Conservation (phyloP, 345 rosid species). For the Boechera stricta region DNA sequence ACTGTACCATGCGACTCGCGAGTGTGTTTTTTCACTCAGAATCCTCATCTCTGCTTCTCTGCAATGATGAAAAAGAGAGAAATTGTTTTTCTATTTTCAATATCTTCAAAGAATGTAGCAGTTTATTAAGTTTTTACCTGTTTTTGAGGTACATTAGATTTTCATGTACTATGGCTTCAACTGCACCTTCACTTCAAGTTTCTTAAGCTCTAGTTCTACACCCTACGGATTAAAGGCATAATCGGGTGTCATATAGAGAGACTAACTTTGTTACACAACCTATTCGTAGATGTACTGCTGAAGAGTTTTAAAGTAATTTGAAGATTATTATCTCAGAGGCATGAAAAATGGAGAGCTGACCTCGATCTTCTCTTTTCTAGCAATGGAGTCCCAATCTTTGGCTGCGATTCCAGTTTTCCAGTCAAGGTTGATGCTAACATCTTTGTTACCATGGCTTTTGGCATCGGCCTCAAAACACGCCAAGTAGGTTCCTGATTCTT, state of each 20-base stretch:
- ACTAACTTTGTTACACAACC: not conserved
- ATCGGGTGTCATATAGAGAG: not conserved
- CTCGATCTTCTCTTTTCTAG: conserved; percentile 85
- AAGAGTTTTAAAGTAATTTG: not conserved
- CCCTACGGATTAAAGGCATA: conserved; percentile 53
- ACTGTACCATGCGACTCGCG: conserved; percentile 78
- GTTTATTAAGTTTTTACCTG: conserved; percentile 50
- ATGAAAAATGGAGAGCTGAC: conserved; percentile 45
- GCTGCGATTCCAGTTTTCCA: conserved; percentile 92
- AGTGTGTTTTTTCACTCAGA: conserved; percentile 72
- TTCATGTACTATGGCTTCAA: conserved; percentile 73
- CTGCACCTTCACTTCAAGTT: conserved; percentile 65
- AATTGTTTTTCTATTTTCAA: not conserved
- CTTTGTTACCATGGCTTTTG: conserved; percentile 47
- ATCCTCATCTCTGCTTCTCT: conserved; percentile 87
- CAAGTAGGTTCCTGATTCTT: conserved; percentile 73
- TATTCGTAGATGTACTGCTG: not conserved
- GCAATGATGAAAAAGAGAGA: conserved; percentile 19
- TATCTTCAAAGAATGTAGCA: conserved; percentile 2
- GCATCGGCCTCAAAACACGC: conserved; percentile 75
- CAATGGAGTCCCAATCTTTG: conserved; percentile 91
- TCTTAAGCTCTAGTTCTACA: conserved; percentile 86
- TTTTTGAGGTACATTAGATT: conserved; percentile 64
- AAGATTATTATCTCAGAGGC: not conserved
- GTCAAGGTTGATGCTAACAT: conserved; percentile 68